phyloP scores from a whole-genome alignment of 2,329 filamentous ascomycete species.

The Claviceps sp. region DNA sequence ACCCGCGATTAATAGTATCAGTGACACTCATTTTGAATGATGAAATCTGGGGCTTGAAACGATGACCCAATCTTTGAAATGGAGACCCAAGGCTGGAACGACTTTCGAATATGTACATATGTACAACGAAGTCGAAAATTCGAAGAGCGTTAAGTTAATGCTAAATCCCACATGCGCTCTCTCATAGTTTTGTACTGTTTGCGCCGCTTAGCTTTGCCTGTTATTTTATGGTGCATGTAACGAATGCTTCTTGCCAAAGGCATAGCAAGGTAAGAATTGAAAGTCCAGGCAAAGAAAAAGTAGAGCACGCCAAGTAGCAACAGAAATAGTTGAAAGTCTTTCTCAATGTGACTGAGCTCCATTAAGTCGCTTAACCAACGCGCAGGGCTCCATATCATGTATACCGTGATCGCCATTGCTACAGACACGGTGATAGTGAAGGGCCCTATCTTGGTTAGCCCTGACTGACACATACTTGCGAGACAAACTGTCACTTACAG shows the following conservation, averaged over 20 bases:
- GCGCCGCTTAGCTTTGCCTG: slow-evolving; percentile 55
- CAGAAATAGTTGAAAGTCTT: slow-evolving; percentile 60
- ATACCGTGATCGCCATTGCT: slow-evolving; percentile 53
- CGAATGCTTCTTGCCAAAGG: slow-evolving; percentile 56
- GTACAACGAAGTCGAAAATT: too few relatives aligned
- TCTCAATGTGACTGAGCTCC: slow-evolving; percentile 70
- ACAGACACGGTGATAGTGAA: slow-evolving; percentile 67
- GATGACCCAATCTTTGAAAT: too few relatives aligned
- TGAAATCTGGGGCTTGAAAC: too few relatives aligned
- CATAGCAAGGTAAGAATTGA: slow-evolving; percentile 60
- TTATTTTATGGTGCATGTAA: slow-evolving; percentile 40
- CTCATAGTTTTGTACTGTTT: slow-evolving; percentile 78
- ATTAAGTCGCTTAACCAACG: slow-evolving; percentile 59
- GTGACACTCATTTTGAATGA: too few relatives aligned
- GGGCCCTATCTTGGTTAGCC: slow-evolving; percentile 42
- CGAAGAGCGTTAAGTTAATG: background rate
- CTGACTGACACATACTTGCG: background rate
- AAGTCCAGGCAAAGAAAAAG: slow-evolving; percentile 54
- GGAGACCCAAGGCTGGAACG: too few relatives aligned
- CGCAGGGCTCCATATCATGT: slow-evolving; percentile 70
- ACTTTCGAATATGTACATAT: too few relatives aligned
- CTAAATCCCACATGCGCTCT: slow-evolving; percentile 33
- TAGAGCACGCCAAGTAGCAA: slow-evolving; percentile 56
- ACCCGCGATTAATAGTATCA: too few relatives aligned
- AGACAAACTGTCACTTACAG: slow-evolving; percentile 39